Conservation (phyloP, 2,329 filamentous ascomycete genomes). For the Colletotrichum truncatum region DNA sequence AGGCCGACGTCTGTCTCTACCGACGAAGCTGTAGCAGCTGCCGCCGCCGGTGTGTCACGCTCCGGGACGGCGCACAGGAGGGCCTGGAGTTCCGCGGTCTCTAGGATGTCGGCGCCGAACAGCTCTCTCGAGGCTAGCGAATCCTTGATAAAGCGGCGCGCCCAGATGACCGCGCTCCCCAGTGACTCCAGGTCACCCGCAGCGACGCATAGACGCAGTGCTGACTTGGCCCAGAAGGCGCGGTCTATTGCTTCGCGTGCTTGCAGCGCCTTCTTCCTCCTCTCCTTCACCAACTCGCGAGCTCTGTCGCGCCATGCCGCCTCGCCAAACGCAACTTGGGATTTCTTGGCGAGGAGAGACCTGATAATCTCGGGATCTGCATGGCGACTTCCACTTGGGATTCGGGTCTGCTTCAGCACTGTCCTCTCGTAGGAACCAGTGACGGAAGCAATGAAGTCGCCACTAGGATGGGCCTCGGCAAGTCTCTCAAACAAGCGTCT, state of each 20-base stretch:
- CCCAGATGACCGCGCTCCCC: constrained; percentile 37
- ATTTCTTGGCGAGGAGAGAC: background rate
- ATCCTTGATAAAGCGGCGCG: constrained; percentile 41
- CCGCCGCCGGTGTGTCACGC: background rate
- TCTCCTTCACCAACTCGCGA: constrained; percentile 30
- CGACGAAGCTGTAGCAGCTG: background rate
- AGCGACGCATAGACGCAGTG: constrained; percentile 38
- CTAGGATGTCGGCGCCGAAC: constrained; percentile 24
- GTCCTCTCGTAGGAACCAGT: background rate
- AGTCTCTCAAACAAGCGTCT: background rate
- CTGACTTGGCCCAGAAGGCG: constrained; percentile 37
- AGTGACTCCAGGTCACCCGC: constrained; percentile 35
- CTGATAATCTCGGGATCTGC: background rate
- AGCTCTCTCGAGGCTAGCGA: constrained; percentile 20
- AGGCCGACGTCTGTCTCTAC: background rate
- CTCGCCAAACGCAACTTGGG: background rate
- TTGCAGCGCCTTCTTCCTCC: constrained; percentile 35
- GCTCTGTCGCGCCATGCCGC: constrained; percentile 29
- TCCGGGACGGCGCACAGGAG: constrained; percentile 15
- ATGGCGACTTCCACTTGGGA: background rate
- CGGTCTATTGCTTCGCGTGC: constrained; percentile 34
- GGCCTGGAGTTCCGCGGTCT: constrained; percentile 31
- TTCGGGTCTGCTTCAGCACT: background rate
- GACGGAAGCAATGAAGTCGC: background rate
- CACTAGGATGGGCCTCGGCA: background rate